Evolutionary conservation across 2,329 filamentous ascomycete species (phyloP), one percentile per base, ranked within the genome.

Genomic region (Paramyrothecium roridum): DNA sequence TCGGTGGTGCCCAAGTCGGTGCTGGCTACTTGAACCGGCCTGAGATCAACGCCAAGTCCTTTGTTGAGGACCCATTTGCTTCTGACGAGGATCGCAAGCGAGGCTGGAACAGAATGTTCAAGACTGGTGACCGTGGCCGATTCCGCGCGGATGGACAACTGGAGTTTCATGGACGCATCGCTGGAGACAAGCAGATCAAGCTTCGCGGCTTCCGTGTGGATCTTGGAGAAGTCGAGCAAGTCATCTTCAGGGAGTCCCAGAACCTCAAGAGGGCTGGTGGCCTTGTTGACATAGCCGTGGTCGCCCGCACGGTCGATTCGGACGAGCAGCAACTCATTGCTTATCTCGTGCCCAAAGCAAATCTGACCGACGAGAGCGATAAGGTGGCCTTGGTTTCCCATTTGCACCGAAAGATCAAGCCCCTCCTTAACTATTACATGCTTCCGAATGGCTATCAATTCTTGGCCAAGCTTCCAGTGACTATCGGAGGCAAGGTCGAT

Each of bases 41-140:
- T 0, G 57, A 65, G 65, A 71, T 88, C 50, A 89, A 86, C 1
- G 69, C 74, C 0, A 70, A 75, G 16, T 91, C 54, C 23, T 59
- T 64, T 49, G 51, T 64, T 34, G 46, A 52, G 34, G 58, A 60
- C 19, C 59, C 59, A 1, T 63, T 66, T 56, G 61, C 63, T 8
- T 57, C 58, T 2, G 54, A 63, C 20, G 70, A 68, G 3, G 61
- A 59, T 2, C 34, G 47, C 34, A 34, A 55, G 21, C 48, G 56
- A 2, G 61, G 65, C 2, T 63, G 67, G 56, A 73, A 73, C 43
- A 56, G 69, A 43, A 77, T 74, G 67, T 76, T 76, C 56, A 59
- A 63, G 23, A 79, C 76, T 0, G 77, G 77, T 6, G 77, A 80
- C 57, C 54, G 62, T 1, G 75, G 69, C 3, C 69, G 66, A n/a